Evolutionary conservation across 345 rosid species (phyloP).

Genomic region (Erucastrum elatum): DNA sequence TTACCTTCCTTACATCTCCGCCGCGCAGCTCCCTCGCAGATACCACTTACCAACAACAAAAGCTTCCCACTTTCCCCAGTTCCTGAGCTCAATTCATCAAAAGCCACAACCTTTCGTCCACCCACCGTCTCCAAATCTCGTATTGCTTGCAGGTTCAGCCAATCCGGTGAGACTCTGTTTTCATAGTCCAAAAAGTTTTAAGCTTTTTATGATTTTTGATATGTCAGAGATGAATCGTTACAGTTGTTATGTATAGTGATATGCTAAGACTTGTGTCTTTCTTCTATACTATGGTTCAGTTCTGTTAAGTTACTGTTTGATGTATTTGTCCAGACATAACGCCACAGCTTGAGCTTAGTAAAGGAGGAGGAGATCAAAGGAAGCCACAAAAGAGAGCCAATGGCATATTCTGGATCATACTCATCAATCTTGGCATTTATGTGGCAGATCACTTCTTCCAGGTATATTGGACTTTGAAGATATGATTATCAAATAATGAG

Average conservation of each 20-base stretch:
- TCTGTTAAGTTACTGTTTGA: background rate
- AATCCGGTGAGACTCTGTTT: conserved; percentile 28
- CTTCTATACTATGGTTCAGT: no score
- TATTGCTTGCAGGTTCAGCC: conserved; percentile 27
- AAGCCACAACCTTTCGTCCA: conserved; percentile 13
- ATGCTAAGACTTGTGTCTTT: no score
- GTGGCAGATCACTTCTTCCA: conserved; percentile 79
- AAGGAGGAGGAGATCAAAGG: conserved; percentile 44
- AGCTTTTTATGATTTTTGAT: no score
- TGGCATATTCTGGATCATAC: conserved; percentile 87
- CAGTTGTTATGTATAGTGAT: no score
- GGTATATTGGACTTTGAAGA: conserved; percentile 43
- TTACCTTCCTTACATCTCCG: conserved; percentile 22
- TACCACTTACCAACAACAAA: background rate
- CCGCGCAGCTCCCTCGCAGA: conserved; percentile 3
- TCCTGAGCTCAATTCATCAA: background rate
- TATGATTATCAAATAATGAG: background rate
- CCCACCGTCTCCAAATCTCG: conserved; percentile 18
- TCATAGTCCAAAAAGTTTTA: no score
- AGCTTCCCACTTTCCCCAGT: background rate
- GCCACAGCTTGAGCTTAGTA: conserved; percentile 60
- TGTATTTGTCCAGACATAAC: conserved; percentile 52
- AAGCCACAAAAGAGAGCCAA: conserved; percentile 58
- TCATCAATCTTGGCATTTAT: conserved; percentile 72
- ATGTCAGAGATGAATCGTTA: no score